Evolutionary conservation across 352 stramenopile genomes (phyloP).

Genomic region (Plasmopara halstedii): DNA sequence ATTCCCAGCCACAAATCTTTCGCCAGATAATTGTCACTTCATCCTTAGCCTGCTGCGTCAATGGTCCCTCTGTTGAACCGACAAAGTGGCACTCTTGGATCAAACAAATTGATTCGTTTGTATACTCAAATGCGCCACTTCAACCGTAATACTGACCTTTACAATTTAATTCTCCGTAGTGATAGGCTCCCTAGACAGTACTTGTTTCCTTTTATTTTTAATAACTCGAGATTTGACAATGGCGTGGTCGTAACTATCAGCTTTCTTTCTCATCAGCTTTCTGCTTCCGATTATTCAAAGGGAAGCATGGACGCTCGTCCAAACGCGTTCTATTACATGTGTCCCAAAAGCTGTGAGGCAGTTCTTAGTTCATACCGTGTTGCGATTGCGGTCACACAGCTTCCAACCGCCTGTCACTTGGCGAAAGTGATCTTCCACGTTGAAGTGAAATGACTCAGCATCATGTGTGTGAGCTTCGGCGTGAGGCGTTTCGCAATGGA

Average conservation of each 20-base stretch:
- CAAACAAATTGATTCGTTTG: conserved; percentile 17
- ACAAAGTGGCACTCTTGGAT: conserved; percentile 16
- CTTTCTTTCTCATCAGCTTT: background rate
- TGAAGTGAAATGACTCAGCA: conserved; percentile 61
- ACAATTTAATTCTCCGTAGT: conserved; percentile 54
- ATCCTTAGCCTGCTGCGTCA: conserved; percentile 19
- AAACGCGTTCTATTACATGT: conserved; percentile 59
- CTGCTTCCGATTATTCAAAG: conserved; percentile 36
- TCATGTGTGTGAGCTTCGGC: conserved; percentile 65
- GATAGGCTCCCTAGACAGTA: conserved; percentile 62
- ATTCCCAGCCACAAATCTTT: conserved; percentile 33
- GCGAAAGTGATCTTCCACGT: conserved; percentile 64
- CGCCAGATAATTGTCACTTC: conserved; percentile 20
- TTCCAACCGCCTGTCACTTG: conserved; percentile 48
- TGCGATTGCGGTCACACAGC: conserved; percentile 19
- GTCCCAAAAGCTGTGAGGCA: conserved; percentile 80
- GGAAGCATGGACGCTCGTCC: conserved; percentile 69
- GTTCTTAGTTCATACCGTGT: conserved; percentile 48
- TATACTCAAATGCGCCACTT: conserved; percentile 7
- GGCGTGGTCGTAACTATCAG: conserved; percentile 4
- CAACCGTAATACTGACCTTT: conserved; percentile 29
- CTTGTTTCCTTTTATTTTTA: conserved; percentile 28
- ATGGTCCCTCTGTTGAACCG: conserved; percentile 20
- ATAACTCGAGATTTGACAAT: conserved; percentile 14
- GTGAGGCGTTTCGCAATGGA: conserved; percentile 59